Evolutionary conservation across 2,329 filamentous ascomycete genomes (phyloP).

Genomic region (Pyrenochaeta sp.): DNA sequence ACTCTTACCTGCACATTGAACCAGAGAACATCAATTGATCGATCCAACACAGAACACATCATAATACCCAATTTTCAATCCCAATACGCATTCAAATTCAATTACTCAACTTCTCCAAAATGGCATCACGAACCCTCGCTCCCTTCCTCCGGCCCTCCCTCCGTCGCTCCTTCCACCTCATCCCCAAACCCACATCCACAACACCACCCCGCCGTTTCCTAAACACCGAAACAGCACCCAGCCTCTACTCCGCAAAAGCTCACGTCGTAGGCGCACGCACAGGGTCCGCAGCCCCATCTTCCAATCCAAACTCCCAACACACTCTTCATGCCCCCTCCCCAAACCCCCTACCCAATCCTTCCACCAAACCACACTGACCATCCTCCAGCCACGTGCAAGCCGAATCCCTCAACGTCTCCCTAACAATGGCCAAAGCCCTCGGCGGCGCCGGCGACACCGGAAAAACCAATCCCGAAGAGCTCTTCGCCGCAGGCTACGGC

Average conservation of each 20-base stretch:
- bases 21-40: no score
- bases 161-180: no score
- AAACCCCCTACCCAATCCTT: no score
- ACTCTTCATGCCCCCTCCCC: no score
- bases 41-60: no score
- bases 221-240: slow-evolving; percentile 51
- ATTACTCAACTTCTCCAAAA: slow-evolving; percentile 4
- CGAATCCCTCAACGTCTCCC: slow-evolving; percentile 47
- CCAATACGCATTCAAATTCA: background rate
- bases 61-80: no score
- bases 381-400: slow-evolving; percentile 37
- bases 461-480: slow-evolving; percentile 56
- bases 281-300: slow-evolving; percentile 29
- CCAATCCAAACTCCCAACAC: background rate
- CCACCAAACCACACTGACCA: background rate
- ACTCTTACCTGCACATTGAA: no score
- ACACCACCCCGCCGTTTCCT: slow-evolving; percentile 36
- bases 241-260: slow-evolving; percentile 49
- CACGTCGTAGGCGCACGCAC: slow-evolving; percentile 51
- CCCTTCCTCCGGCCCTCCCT: slow-evolving; percentile 19
- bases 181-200: slow-evolving; percentile 1
- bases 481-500: slow-evolving; percentile 58
- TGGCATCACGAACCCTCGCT: slow-evolving; percentile 21
- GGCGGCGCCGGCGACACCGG: slow-evolving; percentile 51
- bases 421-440: slow-evolving; percentile 55